Conservation (phyloP, 192 early-diverging fungal genomes). For the Obelidium mucronatum region DNA sequence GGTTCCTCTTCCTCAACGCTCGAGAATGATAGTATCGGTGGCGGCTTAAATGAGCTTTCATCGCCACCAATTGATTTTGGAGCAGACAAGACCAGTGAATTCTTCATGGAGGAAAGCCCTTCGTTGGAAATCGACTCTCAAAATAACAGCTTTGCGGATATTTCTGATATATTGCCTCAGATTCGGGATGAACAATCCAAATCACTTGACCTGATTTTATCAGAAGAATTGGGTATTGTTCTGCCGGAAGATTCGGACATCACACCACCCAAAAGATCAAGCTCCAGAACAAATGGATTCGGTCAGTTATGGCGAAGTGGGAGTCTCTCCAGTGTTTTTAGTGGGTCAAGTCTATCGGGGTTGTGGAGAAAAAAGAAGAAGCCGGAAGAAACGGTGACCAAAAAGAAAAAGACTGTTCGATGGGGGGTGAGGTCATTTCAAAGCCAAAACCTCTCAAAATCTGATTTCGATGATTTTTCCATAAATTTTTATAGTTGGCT, state of each 20-base stretch:
- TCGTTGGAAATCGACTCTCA: not conserved
- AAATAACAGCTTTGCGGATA: not conserved
- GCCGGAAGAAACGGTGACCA: not conserved
- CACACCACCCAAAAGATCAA: conserved; percentile 7
- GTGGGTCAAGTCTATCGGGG: not conserved
- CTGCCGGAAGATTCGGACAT: too few species aligned
- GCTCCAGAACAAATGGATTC: not conserved
- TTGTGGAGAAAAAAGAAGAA: conserved; percentile 8
- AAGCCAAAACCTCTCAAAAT: not conserved
- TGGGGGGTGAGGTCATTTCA: conserved; percentile 30
- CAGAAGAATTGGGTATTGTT: too few species aligned
- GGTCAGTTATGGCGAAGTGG: conserved; percentile 10
- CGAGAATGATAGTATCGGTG: too few species aligned
- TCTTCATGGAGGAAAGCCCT: conserved; percentile 14
- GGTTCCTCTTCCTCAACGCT: too few species aligned
- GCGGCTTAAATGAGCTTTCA: too few species aligned
- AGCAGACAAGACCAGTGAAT: too few species aligned
- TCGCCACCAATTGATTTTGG: too few species aligned
- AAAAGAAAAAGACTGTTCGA: conserved; percentile 13
- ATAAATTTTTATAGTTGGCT: conserved; percentile 11
- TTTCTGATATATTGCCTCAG: not conserved
- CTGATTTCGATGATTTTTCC: not conserved
- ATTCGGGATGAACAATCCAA: too few species aligned
- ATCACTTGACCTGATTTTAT: too few species aligned
- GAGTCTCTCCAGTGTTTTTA: conserved; percentile 11